These are phyloP conservation scores for Xylaria hypoxylon DNA, from an alignment of 2,329 filamentous ascomycete genomes.

Conservation along the genomic window DNA sequence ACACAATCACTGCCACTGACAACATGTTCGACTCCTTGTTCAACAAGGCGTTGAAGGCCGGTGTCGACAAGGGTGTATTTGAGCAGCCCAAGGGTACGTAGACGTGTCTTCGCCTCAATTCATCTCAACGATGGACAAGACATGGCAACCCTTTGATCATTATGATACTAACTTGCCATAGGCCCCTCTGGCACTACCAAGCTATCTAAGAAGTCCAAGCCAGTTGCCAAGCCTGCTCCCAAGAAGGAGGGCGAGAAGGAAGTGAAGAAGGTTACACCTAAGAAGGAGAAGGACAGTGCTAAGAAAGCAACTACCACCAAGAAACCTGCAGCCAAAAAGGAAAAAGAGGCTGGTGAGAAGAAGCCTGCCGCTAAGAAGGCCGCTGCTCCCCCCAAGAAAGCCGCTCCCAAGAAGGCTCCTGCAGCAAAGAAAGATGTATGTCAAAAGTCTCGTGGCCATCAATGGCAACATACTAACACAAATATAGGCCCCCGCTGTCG, in stretches of 20 bases:
- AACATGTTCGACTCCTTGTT: conserved; percentile 73
- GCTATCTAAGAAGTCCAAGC: conserved; percentile 81
- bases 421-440: conserved; percentile 53
- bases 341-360: conserved; percentile 63
- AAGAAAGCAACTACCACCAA: conserved; percentile 49
- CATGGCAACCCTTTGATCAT: neutral
- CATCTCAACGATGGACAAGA: neutral
- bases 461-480: conserved; percentile 36
- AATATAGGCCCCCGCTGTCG: conserved; percentile 62
- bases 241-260: conserved; percentile 40
- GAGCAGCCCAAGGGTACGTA: conserved; percentile 85
- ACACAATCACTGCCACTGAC: conserved; percentile 53
- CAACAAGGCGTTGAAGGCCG: conserved; percentile 77
- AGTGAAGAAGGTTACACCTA: conserved; percentile 48
- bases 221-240: conserved; percentile 51
- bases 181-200: conserved; percentile 91
- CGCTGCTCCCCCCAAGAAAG: conserved; percentile 56
- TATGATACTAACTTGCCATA: conserved; percentile 53
- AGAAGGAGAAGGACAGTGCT: conserved; percentile 46
- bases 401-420: conserved; percentile 57
- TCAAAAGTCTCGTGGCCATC: conserved; percentile 23
- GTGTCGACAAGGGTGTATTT: conserved; percentile 89
- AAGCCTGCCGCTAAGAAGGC: conserved; percentile 82
- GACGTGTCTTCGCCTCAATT: too few relatives aligned
- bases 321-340: conserved; percentile 58